A percentile compares a stretch with the other conserved stretches of the same genome.
phyloP scores from a whole-genome alignment of 164 flowering plant genomes.

The Aristolochia fimbriata region DNA sequence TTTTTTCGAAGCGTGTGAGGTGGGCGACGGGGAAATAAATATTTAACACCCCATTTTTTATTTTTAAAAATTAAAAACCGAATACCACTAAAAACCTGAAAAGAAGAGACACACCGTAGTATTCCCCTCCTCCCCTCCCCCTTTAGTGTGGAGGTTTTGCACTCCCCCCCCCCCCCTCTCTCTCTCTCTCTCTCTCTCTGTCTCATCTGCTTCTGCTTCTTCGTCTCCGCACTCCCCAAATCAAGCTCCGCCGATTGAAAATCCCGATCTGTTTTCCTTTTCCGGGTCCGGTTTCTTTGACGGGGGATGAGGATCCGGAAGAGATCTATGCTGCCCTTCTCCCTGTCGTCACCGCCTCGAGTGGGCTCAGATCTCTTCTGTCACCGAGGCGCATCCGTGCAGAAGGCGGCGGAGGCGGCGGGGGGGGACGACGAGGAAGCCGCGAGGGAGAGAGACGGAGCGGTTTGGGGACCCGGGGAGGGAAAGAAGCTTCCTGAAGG shows the following conservation, averaged over 20 bases:
- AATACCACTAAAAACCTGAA: neutral
- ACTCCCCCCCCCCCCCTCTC: too few relatives aligned
- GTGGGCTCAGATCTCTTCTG: constrained; percentile 9
- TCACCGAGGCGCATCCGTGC: neutral
- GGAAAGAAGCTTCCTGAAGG: too few relatives aligned
- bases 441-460: too few relatives aligned
- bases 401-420: neutral
- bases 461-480: too few relatives aligned
- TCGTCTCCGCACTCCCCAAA: neutral
- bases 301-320: constrained; percentile 20
- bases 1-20: too few relatives aligned
- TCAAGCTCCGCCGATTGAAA: constrained; percentile 1
- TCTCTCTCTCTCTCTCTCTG: too few relatives aligned
- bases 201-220: too few relatives aligned
- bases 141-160: constrained; percentile 3
- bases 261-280: neutral
- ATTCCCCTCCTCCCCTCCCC: neutral
- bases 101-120: neutral
- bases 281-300: neutral
- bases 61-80: too few relatives aligned
- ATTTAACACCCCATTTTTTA: too few relatives aligned
- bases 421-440: neutral
- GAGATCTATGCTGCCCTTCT: constrained; percentile 3
- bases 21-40: too few relatives aligned
- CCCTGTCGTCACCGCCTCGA: neutral